Evolutionary conservation across 805 yeast species (phyloP), one percentile per base, ranked within the genome.

Genomic region (Ogataea ramenticola): DNA sequence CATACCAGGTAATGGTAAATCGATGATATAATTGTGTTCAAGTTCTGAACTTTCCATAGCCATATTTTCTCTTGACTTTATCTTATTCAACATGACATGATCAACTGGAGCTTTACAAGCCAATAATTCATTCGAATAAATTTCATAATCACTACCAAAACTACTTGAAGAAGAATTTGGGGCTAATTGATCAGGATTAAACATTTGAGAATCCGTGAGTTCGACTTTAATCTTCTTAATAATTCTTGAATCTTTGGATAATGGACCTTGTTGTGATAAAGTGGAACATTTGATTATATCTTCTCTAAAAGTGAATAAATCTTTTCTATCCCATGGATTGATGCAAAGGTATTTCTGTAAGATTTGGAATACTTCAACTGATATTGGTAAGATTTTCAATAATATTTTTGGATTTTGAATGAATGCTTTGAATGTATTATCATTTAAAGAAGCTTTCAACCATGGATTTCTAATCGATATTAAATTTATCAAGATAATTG

Each of bases 401-500:
- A 89, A 66, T 5, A 87, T 72, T 11, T 62, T 55, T 12, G 78
- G 71, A 49, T 79, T 77, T 40, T 72, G 66, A 31, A 78, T 68
- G 60, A 74, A 90, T 22, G 79, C 80, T 46, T 68, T 68, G 63
- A 84, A 89, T 0, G 95, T 75, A 34, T 73, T 65, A 54, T 82
- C 88, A 37, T 74, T 73, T 34, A 77, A 66, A 42, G 82, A 74
- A 11, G 96, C 95, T 52, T 82, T 79, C 41, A 86, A 76, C 96
- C 96, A 89, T 26, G 96, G 96, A 55, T 89, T 90, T 60, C 95
- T 74, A 36, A 86, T 81, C 51, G 95, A 86, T 11, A 86, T 74
- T 43, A 90, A 68, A 59, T 89, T 89, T 49, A 89, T 80, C 44
- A 89, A 66, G 20, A 89, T 80, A 31, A 89, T 81, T 2, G 90